Base-by-base conservation (phyloP, 352 stramenopile genomes). In the Pythium aquatile region DNA sequence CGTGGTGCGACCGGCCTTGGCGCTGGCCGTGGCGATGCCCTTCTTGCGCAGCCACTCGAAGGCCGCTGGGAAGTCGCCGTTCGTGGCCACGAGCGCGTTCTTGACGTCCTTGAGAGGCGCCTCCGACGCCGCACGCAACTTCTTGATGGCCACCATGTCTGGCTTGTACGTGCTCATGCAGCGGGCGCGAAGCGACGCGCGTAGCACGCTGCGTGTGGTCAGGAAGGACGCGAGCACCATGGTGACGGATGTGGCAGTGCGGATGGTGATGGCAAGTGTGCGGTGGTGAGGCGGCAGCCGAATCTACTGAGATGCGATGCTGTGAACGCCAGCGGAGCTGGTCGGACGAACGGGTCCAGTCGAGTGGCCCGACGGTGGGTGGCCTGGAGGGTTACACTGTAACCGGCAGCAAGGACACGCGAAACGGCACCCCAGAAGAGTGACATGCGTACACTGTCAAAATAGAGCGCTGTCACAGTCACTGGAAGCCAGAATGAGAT, bases 31-130 rank as follows among this genome's bases (percentile, higher is more conserved):
- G 33, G 88, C 79, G 51, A 95, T 91, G 58, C 90, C 90, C 63
- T 93, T 96, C 74, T 94, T 94, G 55, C 90, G 85, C 13, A 97
- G 75, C 88, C 88, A 96, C 68, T 95, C 80, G 57, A 97, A 94
- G 16, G 90, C 88, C 5, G 83, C 82, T 3, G 75, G 80, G 61
- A 97, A 90, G 61, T 96, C 86, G 51, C 87, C 89, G 17, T 87
- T 65, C 1, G 88, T 90, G 24, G 78, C 86, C 32, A 81, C 81
- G 40, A 97, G 65, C 32, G 90, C 90, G 57, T 95, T 94, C 74
- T 91, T 94, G 70, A 94, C 90, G 74, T 97, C 90, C 65, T 92
- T 87, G 63, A 97, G 80, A 24, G 88, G 90, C 44, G 90, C 90
- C 64, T 94, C 85, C 28, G 88, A 96, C 55, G 88, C 85, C 10